These are phyloP conservation scores for Annona cherimola DNA, from an alignment of 164 flowering plant species.

Conservation along the genomic window DNA sequence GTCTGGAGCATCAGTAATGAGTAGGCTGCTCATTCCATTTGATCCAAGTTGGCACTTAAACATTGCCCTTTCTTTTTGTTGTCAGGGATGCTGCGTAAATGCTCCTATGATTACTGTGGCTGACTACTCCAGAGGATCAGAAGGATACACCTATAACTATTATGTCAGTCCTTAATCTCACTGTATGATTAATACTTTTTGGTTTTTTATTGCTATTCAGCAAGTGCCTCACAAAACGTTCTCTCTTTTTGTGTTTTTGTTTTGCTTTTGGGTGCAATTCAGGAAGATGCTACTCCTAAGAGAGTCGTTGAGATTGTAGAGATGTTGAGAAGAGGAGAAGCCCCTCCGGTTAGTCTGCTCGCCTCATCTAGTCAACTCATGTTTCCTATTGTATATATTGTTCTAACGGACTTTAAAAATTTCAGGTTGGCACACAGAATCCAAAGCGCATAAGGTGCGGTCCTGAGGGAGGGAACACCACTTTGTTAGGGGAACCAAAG, in stretches of 20 bases:
- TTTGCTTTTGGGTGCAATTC: slow-evolving; percentile 15
- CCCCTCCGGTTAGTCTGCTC: slow-evolving; percentile 64
- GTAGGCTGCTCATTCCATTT: no score
- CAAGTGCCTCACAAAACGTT: background rate
- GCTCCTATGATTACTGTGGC: slow-evolving; percentile 99
- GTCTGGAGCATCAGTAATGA: no score
- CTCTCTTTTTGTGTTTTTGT: slow-evolving; percentile 1
- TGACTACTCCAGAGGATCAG: slow-evolving; percentile 95
- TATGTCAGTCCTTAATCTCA: slow-evolving; percentile 42
- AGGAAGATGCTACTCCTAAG: slow-evolving; percentile 96
- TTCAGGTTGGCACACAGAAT: slow-evolving; percentile 93
- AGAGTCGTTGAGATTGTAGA: slow-evolving; percentile 92
- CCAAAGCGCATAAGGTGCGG: slow-evolving; percentile 64
- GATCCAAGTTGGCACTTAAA: background rate
- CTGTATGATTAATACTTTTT: background rate
- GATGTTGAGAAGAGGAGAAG: slow-evolving; percentile 78
- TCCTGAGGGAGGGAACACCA: slow-evolving; percentile 95
- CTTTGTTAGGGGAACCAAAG: slow-evolving; percentile 74
- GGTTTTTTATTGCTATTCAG: background rate
- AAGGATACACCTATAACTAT: slow-evolving; percentile 94
- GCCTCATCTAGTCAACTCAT: background rate
- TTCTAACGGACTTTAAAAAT: background rate
- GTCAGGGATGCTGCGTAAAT: slow-evolving; percentile 96
- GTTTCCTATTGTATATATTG: background rate
- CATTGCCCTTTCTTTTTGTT: background rate